Percentiles rank a stretch among this genome's conserved stretches.
These are phyloP conservation scores for Cladosporium phlei DNA, from an alignment of 2,329 filamentous ascomycete species.

Conservation along the genomic window DNA sequence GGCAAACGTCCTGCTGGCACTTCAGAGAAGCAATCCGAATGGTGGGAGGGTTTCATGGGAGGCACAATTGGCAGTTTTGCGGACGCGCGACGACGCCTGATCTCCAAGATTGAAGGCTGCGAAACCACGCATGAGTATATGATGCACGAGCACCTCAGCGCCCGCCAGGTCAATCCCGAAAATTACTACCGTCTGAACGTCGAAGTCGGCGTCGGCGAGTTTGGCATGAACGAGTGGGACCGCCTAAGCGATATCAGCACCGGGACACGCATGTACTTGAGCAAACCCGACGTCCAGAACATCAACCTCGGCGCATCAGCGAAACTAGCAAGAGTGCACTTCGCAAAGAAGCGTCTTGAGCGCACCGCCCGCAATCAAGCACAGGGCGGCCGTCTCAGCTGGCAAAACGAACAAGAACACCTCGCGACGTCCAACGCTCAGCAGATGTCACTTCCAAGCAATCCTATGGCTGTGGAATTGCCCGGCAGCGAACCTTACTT, in stretches of 20 bases:
- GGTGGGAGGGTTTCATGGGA: slow-evolving; percentile 84
- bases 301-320: slow-evolving; percentile 72
- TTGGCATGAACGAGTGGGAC: slow-evolving; percentile 98
- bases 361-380: slow-evolving; percentile 32
- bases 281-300: slow-evolving; percentile 65
- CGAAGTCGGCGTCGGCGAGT: slow-evolving; percentile 91
- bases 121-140: slow-evolving; percentile 86
- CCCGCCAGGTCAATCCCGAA: slow-evolving; percentile 70
- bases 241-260: slow-evolving; percentile 93
- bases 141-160: slow-evolving; percentile 70
- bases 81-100: slow-evolving; percentile 77
- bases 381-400: slow-evolving; percentile 20
- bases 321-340: slow-evolving; percentile 78
- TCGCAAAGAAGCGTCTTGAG: slow-evolving; percentile 66
- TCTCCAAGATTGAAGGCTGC: slow-evolving; percentile 91
- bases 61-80: slow-evolving; percentile 77
- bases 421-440: slow-evolving; percentile 27
- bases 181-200: slow-evolving; percentile 97
- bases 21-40: slow-evolving; percentile 59
- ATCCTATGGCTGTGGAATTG: slow-evolving; percentile 34
- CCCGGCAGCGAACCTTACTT: slow-evolving; percentile 24
- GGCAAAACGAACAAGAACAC: slow-evolving; percentile 29
- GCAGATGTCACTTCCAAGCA: slow-evolving; percentile 37
- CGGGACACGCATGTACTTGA: slow-evolving; percentile 78
- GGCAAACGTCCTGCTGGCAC: slow-evolving; percentile 74